Evolutionary conservation across 768 basidiomycete species (phyloP).

Genomic region (Hypholoma fasciculare): DNA sequence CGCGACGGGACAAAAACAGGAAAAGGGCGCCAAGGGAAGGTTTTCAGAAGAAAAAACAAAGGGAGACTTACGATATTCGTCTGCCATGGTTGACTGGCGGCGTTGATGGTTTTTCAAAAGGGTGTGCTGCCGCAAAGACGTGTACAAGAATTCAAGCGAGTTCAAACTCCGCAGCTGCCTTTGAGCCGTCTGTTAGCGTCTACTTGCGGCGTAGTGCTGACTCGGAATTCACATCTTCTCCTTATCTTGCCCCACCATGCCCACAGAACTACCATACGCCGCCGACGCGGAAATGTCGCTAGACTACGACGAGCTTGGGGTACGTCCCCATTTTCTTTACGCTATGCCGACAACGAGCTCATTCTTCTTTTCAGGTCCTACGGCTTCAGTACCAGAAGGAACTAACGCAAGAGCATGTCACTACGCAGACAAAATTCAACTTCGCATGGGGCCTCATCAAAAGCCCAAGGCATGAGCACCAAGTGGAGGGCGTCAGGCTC

Average conservation of each 20-base stretch:
- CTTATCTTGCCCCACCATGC: conserved; percentile 36
- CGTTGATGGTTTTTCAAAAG: conserved; percentile 1
- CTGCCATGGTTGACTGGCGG: conserved; percentile 34
- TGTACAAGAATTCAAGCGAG: conserved; percentile 11
- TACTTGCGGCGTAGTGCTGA: background rate
- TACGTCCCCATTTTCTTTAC: conserved; percentile 27
- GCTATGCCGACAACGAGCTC: background rate
- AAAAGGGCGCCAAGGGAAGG: conserved; percentile 16
- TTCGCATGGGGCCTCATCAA: conserved; percentile 97
- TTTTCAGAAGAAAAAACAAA: conserved; percentile 21
- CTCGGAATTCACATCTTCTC: background rate
- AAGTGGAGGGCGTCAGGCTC: conserved; percentile 89
- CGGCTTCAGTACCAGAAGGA: conserved; percentile 89
- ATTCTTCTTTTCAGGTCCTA: conserved; percentile 60
- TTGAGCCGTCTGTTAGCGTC: conserved; percentile 4
- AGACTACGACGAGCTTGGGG: conserved; percentile 88
- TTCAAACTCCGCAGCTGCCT: conserved; percentile 38
- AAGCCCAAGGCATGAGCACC: conserved; percentile 79
- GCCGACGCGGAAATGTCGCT: conserved; percentile 92
- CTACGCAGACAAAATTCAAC: conserved; percentile 96
- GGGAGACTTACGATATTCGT: conserved; percentile 55
- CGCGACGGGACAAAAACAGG: conserved; percentile 35
- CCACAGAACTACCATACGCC: conserved; percentile 91
- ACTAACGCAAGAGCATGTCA: conserved; percentile 77
- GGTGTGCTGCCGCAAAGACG: too few species aligned